Base-by-base conservation (phyloP, 805 yeast species). In the Saturnispora sekii region DNA sequence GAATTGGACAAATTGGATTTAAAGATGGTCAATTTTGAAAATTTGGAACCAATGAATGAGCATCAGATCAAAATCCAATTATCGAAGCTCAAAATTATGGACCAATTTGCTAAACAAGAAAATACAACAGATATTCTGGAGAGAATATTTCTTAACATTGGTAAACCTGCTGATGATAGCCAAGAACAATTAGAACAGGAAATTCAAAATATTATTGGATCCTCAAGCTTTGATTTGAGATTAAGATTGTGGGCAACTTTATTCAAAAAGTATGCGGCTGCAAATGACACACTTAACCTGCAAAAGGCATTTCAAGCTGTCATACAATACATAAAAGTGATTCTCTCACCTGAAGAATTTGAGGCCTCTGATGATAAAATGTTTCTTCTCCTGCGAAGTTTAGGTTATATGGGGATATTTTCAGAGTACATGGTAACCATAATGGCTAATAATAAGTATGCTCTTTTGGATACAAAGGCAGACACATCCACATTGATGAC, bases 171-270 rank as follows among this genome's bases (percentile, higher is more conserved):
- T 5, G 49, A 55, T 7, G 56, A 56, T 10, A 59, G 60, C 12
- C 58, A 59, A 16, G 58, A 65, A 5, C 46, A 52, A 11, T 45
- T 56, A 32, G 51, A 55, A 12, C 15, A 35, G 10, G 78, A 88
- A 7, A 79, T 87, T 59, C 66, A 70, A 17, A 60, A 66, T 10
- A 86, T 90, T 55, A 66, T 93, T 12, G 62, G 67, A 3, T 67
- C 66, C 10, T 77, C 94, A 0, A 76, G 93, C 0, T 65, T 82
- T 17, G 81, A 76, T 17, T 71, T 87, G 57, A 76, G 75, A 45
- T 63, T 88, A 33, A 79, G 80, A 44, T 62, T 93, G 2, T 89
- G 97, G 95, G 76, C 75, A 30, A 70, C 82, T 18, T 64, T 89
- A 14, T 69, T 86, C 40, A 76, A 73, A 50, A 72, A 72, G 45